Percentiles rank a stretch among this genome's conserved stretches.
Evolutionary conservation across 176 grass and related monocot species (phyloP).

Genomic region (Hyparrhenia diplandra): DNA sequence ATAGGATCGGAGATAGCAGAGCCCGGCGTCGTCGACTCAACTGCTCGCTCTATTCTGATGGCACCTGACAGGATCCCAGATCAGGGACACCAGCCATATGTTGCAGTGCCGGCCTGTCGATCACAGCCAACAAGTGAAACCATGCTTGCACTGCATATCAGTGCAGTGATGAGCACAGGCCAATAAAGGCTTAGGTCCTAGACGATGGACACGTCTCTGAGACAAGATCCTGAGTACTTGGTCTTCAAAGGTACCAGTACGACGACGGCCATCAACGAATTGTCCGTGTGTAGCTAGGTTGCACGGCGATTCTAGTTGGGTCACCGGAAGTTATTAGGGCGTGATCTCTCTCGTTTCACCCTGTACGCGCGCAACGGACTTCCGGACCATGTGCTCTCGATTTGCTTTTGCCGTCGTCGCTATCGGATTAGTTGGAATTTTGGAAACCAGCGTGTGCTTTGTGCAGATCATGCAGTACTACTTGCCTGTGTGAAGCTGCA

Average conservation of each 20-base stretch:
- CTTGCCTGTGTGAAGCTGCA: too few species aligned
- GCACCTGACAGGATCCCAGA: neutral
- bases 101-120: neutral
- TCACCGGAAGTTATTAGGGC: neutral
- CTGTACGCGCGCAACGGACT: neutral
- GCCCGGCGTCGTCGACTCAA: too few species aligned
- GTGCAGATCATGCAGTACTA: too few species aligned
- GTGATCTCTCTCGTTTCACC: neutral
- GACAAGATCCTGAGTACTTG: neutral
- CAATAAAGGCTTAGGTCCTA: too few species aligned
- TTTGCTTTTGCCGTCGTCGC: neutral
- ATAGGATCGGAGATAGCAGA: too few species aligned
- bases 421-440: slow-evolving; percentile 3
- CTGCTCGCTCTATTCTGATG: too few species aligned
- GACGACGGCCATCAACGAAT: neutral
- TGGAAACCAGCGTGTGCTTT: neutral
- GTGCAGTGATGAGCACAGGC: too few species aligned
- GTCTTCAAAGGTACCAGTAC: neutral
- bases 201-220: too few species aligned
- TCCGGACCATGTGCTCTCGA: neutral
- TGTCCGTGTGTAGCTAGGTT: neutral
- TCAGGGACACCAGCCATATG: neutral
- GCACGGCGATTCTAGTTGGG: neutral
- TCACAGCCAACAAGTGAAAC: too few species aligned
- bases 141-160: too few species aligned